Evolutionary conservation across 75 land plant genomes (phyloP).

Genomic region (Pinus tabuliformis): DNA sequence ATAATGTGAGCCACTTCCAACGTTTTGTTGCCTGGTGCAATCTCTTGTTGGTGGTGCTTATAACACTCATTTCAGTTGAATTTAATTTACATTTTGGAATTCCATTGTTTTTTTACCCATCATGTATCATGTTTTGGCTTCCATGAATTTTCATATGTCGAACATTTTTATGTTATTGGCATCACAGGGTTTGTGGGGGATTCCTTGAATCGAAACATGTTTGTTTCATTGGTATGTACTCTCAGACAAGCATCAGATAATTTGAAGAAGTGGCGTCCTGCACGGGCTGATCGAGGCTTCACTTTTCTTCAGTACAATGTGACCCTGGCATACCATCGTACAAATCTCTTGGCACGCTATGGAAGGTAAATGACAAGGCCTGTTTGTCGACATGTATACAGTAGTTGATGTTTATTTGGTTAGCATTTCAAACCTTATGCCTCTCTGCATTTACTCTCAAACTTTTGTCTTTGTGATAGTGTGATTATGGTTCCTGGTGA

Average conservation of each 20-base stretch:
- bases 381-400: not conserved
- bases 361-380: constrained; percentile 53
- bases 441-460: not conserved
- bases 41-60: no score
- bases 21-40: no score
- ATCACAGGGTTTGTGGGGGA: constrained; percentile 91
- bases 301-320: constrained; percentile 76
- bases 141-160: no score
- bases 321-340: constrained; percentile 87
- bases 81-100: no score
- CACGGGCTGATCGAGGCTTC: constrained; percentile 72
- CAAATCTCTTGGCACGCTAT: constrained; percentile 83
- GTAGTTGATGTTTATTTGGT: not conserved
- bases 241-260: constrained; percentile 46
- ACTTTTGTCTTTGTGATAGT: not conserved
- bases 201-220: constrained; percentile 89
- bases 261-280: constrained; percentile 83
- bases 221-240: constrained; percentile 71
- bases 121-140: no score
- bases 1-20: no score
- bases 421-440: not conserved
- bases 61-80: no score
- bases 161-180: not conserved
- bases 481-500: not conserved
- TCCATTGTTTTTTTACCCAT: no score